Conservation (phyloP, 2,329 filamentous ascomycete genomes). For the Hymenoscyphus repandus region DNA sequence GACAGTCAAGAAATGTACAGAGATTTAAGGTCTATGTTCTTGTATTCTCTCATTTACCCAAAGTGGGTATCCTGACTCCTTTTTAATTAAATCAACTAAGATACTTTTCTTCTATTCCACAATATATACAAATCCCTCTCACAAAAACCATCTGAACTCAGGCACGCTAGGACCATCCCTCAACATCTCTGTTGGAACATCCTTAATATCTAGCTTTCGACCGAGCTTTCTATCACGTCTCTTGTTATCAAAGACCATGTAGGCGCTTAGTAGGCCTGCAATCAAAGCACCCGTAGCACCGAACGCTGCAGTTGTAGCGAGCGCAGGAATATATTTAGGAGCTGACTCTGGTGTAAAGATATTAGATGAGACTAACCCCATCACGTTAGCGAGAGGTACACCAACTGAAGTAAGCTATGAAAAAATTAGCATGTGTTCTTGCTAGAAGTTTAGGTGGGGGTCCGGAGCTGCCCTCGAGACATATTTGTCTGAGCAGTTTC, state of each 20-base stretch:
- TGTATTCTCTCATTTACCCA: too few relatives aligned
- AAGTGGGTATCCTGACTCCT: too few relatives aligned
- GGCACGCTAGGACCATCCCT: constrained; percentile 47
- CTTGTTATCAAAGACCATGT: constrained; percentile 53
- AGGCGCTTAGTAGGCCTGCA: constrained; percentile 49
- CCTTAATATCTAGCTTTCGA: constrained; percentile 30
- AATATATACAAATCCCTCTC: constrained; percentile 3
- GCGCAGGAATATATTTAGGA: constrained; percentile 60
- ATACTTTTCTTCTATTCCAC: too few relatives aligned
- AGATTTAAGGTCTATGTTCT: too few relatives aligned
- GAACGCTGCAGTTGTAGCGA: constrained; percentile 61
- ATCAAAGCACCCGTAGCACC: constrained; percentile 55
- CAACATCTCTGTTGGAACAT: constrained; percentile 52
- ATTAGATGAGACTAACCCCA: constrained; percentile 64
- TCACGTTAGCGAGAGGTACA: constrained; percentile 58
- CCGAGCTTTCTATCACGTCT: constrained; percentile 25
- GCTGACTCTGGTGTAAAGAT: constrained; percentile 61
- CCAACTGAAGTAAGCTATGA: constrained; percentile 57
- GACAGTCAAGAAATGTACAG: too few relatives aligned
- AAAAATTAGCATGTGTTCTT: too few relatives aligned
- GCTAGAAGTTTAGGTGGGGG: too few relatives aligned
- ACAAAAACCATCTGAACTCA: constrained; percentile 55
- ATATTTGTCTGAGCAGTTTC: too few relatives aligned
- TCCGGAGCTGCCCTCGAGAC: too few relatives aligned
- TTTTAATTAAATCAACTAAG: too few relatives aligned